Conservation (phyloP, 1,139 yeast genomes). For the Suhomyces coccinellae region DNA sequence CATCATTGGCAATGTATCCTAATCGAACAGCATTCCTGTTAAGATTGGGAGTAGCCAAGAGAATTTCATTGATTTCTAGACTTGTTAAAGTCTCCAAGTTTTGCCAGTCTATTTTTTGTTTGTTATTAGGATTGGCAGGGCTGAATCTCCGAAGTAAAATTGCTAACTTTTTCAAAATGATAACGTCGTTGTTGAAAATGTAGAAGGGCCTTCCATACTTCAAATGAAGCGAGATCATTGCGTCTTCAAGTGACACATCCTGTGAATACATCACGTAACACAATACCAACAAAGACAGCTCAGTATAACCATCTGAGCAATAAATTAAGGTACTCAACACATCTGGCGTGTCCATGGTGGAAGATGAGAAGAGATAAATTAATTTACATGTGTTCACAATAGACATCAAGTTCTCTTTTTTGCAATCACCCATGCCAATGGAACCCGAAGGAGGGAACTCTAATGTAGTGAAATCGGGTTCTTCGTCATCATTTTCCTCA, state of each 20-base stretch:
- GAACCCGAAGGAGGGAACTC: slow-evolving; percentile 87
- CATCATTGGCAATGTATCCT: slow-evolving; percentile 29
- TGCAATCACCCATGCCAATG: slow-evolving; percentile 68
- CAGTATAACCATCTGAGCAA: slow-evolving; percentile 93
- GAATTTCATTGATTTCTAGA: slow-evolving; percentile 36
- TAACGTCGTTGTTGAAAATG: slow-evolving; percentile 74
- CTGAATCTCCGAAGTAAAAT: slow-evolving; percentile 56
- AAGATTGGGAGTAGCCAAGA: slow-evolving; percentile 23
- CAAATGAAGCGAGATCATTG: slow-evolving; percentile 59
- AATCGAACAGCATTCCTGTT: slow-evolving; percentile 16
- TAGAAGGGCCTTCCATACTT: slow-evolving; percentile 77
- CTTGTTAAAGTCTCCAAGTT: slow-evolving; percentile 31
- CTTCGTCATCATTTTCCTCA: slow-evolving; percentile 18
- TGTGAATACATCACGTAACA: slow-evolving; percentile 71
- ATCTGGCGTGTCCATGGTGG: slow-evolving; percentile 25
- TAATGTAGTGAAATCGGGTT: slow-evolving; percentile 39
- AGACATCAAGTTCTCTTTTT: slow-evolving; percentile 53
- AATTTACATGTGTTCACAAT: slow-evolving; percentile 66
- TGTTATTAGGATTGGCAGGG: slow-evolving; percentile 35
- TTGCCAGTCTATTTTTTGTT: slow-evolving; percentile 21
- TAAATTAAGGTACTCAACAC: slow-evolving; percentile 53
- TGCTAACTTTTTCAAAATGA: slow-evolving; percentile 63
- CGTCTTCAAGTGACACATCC: slow-evolving; percentile 50
- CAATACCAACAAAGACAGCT: slow-evolving; percentile 71
- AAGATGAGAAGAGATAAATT: slow-evolving; percentile 43